These are phyloP conservation scores for Yamadazyma tumulicola DNA, from an alignment of 805 yeast species.

Conservation along the genomic window DNA sequence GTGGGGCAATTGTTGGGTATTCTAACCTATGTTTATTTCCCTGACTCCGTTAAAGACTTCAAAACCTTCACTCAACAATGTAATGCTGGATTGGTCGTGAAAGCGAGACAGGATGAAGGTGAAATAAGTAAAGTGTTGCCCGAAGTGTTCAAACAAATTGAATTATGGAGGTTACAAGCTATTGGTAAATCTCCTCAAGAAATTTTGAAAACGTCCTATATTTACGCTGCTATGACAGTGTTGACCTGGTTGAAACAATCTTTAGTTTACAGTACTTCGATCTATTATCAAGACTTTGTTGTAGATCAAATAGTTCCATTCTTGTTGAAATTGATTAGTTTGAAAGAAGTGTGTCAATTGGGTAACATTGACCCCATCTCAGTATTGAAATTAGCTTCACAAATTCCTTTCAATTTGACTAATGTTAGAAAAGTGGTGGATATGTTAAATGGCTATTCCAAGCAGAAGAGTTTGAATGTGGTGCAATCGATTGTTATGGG, in stretches of 20 bases:
- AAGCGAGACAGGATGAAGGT: constrained; percentile 21
- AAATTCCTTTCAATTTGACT: constrained; percentile 26
- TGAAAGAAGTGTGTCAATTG: constrained; percentile 79
- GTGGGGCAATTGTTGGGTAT: constrained; percentile 59
- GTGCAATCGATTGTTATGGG: constrained; percentile 62
- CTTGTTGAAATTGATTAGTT: constrained; percentile 55
- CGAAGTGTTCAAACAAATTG: constrained; percentile 43
- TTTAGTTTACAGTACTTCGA: constrained; percentile 51
- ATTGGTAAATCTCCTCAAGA: constrained; percentile 49
- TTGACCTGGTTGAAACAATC: constrained; percentile 56
- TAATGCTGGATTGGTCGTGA: constrained; percentile 16
- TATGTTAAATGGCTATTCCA: constrained; percentile 38
- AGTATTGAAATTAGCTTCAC: constrained; percentile 44
- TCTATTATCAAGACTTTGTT: constrained; percentile 51
- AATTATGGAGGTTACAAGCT: constrained; percentile 35
- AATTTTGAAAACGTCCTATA: constrained; percentile 55
- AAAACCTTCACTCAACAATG: constrained; percentile 39
- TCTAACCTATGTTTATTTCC: constrained; percentile 39
- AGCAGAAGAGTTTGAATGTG: constrained; percentile 24
- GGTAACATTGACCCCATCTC: constrained; percentile 54
- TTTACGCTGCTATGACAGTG: constrained; percentile 62
- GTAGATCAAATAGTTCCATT: constrained; percentile 59
- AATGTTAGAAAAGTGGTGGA: constrained; percentile 25
- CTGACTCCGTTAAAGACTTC: constrained; percentile 39
- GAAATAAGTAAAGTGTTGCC: constrained; percentile 28